Evolutionary conservation across 352 stramenopile species (phyloP).

Genomic region (Phytophthora crassamura): DNA sequence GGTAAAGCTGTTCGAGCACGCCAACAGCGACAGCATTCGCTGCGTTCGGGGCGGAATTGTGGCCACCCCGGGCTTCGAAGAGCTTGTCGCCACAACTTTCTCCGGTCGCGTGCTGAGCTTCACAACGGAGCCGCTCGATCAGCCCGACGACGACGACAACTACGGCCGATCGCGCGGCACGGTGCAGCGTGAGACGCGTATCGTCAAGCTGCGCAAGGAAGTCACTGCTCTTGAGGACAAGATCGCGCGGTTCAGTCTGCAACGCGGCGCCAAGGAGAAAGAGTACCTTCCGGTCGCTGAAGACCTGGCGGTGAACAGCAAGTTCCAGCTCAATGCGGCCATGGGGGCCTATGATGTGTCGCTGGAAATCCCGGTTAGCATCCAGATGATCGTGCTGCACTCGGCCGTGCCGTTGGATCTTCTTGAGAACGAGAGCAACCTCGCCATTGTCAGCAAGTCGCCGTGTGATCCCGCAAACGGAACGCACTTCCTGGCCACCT

Average conservation of each 20-base stretch:
- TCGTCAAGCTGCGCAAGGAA: conserved; percentile 84
- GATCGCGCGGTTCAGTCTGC: conserved; percentile 62
- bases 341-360: conserved; percentile 81
- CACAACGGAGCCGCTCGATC: conserved; percentile 82
- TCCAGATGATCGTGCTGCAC: conserved; percentile 80
- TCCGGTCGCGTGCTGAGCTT: conserved; percentile 83
- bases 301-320: conserved; percentile 80
- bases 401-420: conserved; percentile 79
- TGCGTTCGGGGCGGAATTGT: conserved; percentile 77
- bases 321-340: conserved; percentile 76
- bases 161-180: conserved; percentile 80
- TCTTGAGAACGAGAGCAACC: conserved; percentile 77
- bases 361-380: conserved; percentile 81
- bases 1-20: conserved; percentile 70
- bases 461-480: conserved; percentile 49
- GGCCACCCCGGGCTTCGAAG: conserved; percentile 73
- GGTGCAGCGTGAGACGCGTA: conserved; percentile 78
- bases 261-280: conserved; percentile 54
- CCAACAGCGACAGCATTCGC: conserved; percentile 77
- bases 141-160: conserved; percentile 74
- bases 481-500: conserved; percentile 82
- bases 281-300: conserved; percentile 76
- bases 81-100: conserved; percentile 83
- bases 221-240: conserved; percentile 75
- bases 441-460: conserved; percentile 81